Percentiles rank a stretch among this genome's conserved stretches.
These are phyloP conservation scores for Fusarium beomiforme DNA, from an alignment of 2,329 filamentous ascomycete species.

Conservation along the genomic window DNA sequence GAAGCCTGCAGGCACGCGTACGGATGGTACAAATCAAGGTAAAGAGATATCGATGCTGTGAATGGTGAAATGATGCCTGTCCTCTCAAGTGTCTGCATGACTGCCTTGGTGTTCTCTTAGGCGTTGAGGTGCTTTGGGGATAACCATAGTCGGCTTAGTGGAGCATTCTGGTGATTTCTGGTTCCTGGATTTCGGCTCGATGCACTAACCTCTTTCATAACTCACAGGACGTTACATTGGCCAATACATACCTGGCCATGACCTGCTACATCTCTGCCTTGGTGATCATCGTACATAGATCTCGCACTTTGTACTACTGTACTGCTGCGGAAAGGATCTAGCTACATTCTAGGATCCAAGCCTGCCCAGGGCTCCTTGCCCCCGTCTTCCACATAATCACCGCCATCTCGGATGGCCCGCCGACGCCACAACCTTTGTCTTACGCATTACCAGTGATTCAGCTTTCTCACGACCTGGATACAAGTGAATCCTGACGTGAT, in stretches of 20 bases:
- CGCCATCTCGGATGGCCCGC: background rate
- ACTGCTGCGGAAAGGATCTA: background rate
- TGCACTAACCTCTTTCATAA: background rate
- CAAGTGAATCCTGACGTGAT: background rate
- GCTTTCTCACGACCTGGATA: background rate
- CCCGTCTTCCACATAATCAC: background rate
- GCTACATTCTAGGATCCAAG: background rate
- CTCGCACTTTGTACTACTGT: background rate
- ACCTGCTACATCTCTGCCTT: background rate
- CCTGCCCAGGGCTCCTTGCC: background rate
- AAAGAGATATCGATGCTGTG: conserved; percentile 5
- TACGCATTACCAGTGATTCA: background rate
- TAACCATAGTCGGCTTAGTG: background rate
- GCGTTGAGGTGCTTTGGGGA: background rate
- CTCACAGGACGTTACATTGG: background rate
- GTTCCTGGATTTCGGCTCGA: background rate
- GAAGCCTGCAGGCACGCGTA: conserved; percentile 2
- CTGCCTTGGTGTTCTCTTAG: background rate
- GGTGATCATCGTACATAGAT: background rate
- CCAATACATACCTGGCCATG: background rate
- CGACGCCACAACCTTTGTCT: background rate
- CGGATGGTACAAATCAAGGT: conserved; percentile 4
- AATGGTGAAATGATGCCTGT: background rate
- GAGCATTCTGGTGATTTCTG: background rate
- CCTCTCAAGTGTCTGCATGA: background rate